Conservation (phyloP, 371 early-diverging fungal species). For the Rhizopus delemar region DNA sequence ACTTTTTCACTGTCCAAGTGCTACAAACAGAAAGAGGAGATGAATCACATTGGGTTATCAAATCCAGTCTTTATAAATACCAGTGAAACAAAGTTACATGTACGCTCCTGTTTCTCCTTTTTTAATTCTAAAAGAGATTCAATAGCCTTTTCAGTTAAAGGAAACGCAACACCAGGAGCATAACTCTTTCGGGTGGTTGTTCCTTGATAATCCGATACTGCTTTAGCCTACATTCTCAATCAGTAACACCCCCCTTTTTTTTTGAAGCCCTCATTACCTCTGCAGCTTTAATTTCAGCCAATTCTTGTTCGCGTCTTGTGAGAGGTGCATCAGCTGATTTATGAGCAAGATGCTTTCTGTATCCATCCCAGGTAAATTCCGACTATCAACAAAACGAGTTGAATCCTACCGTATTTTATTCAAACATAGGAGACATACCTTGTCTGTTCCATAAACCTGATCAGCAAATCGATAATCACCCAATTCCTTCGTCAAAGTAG, state of each 20-base stretch:
- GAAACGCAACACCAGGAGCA: slow-evolving; percentile 66
- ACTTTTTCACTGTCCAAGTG: slow-evolving; percentile 58
- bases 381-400: slow-evolving; percentile 25
- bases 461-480: slow-evolving; percentile 81
- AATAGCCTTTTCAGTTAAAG: slow-evolving; percentile 59
- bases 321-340: slow-evolving; percentile 76
- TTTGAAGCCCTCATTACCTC: slow-evolving; percentile 48
- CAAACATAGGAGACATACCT: slow-evolving; percentile 32
- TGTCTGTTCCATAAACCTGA: slow-evolving; percentile 74
- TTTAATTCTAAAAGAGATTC: slow-evolving; percentile 54
- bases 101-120: slow-evolving; percentile 32
- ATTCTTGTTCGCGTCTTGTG: slow-evolving; percentile 80
- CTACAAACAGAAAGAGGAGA: slow-evolving; percentile 16
- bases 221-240: slow-evolving; percentile 42
- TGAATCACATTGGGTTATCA: slow-evolving; percentile 7
- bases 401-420: background rate
- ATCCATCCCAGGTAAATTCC: slow-evolving; percentile 75
- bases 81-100: slow-evolving; percentile 66
- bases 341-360: slow-evolving; percentile 70
- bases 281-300: slow-evolving; percentile 64
- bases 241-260: background rate
- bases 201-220: slow-evolving; percentile 54
- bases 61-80: slow-evolving; percentile 31
- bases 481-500: slow-evolving; percentile 72
- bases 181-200: slow-evolving; percentile 57